phyloP scores from a whole-genome alignment of 2,329 filamentous ascomycete species.

The Aspergillus tubingensis region DNA sequence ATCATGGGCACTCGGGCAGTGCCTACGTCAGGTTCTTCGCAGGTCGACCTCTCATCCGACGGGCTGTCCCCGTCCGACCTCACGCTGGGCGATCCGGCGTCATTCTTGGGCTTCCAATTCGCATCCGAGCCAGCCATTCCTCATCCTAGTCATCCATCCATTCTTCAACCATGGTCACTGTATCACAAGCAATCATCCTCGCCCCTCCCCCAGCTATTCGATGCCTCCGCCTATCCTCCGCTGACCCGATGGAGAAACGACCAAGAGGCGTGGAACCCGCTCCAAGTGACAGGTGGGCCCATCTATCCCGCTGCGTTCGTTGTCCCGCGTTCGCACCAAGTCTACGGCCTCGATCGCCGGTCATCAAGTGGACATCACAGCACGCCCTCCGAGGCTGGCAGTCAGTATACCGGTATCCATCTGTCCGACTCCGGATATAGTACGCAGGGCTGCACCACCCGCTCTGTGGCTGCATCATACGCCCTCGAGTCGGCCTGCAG shows the following conservation, averaged over 20 bases:
- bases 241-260: constrained; percentile 20
- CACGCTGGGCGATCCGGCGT: constrained; percentile 24
- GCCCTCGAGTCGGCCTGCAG: constrained; percentile 32
- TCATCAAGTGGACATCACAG: constrained; percentile 31
- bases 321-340: constrained; percentile 22
- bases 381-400: constrained; percentile 35
- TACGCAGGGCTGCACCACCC: constrained; percentile 31
- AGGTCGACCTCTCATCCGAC: constrained; percentile 16
- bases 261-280: constrained; percentile 38
- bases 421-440: constrained; percentile 42
- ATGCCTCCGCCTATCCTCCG: constrained; percentile 25
- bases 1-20: constrained; percentile 27
- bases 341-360: constrained; percentile 24
- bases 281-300: constrained; percentile 32
- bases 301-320: constrained; percentile 20
- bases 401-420: constrained; percentile 32
- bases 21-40: constrained; percentile 16
- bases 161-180: constrained; percentile 25
- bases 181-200: constrained; percentile 21
- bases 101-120: constrained; percentile 31
- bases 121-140: constrained; percentile 23
- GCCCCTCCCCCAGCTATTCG: constrained; percentile 20
- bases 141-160: constrained; percentile 22
- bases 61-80: constrained; percentile 17
- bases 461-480: constrained; percentile 33